Conservation (phyloP, 2,329 filamentous ascomycete species). For the Plenodomus biglobosus region DNA sequence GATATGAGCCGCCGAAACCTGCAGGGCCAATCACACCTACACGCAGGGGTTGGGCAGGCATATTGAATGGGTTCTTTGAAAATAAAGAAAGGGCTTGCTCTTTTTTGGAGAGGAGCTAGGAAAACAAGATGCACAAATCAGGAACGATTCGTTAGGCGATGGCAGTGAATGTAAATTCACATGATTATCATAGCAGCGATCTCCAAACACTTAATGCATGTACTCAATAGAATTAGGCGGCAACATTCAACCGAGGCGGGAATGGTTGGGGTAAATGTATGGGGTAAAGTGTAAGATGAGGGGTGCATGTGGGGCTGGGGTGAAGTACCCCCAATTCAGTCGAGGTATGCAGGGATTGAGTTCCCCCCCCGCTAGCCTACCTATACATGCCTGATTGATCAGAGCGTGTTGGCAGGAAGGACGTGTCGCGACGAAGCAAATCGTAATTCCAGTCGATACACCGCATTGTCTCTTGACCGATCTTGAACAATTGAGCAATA, state of each 20-base stretch:
- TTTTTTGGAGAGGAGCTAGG: too few species aligned
- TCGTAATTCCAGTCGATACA: background rate
- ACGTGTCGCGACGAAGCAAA: background rate
- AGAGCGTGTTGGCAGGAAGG: background rate
- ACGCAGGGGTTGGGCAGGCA: constrained; percentile 9
- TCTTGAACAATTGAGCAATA: background rate
- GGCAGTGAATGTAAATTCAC: background rate
- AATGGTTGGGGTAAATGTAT: constrained; percentile 20
- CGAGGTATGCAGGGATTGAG: constrained; percentile 1
- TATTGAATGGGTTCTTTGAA: too few species aligned
- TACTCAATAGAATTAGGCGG: background rate
- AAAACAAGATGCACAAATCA: too few species aligned
- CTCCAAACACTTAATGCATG: background rate
- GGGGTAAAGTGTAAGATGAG: constrained; percentile 19
- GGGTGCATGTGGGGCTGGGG: constrained; percentile 35
- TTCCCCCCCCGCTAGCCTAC: background rate
- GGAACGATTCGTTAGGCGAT: background rate
- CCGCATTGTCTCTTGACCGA: too few species aligned
- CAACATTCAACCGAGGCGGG: background rate
- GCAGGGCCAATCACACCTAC: constrained; percentile 40
- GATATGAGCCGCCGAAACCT: constrained; percentile 41
- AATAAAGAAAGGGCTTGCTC: too few species aligned
- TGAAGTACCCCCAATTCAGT: background rate
- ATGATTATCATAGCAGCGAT: background rate
- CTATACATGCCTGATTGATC: background rate